Base-by-base conservation (phyloP, 2,329 filamentous ascomycete genomes). In the Arthrocladium fulminans region DNA sequence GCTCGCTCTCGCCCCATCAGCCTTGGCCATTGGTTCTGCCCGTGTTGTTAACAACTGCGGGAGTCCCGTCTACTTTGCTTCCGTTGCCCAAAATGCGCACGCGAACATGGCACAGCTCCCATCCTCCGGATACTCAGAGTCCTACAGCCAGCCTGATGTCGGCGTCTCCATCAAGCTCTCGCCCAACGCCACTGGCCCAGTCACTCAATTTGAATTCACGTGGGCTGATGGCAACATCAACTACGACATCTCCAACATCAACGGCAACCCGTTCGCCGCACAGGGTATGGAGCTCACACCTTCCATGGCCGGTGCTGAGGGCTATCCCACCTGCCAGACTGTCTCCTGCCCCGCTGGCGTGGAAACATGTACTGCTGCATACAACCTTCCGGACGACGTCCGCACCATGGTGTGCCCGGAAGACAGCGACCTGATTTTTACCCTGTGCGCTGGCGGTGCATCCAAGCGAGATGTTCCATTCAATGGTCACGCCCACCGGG, bases 141-240 rank as follows among this genome's bases (percentile, higher is more conserved):
- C 46, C 13, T 60, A 67, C 52, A 61, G 56, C 55, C 59, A 60
- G 40, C 65, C 69, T 46, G 52, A 61, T 17, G 49, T 58, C 20
- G 69, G 69, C 8, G 60, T 72, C 40, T 54, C 68, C 1, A 57
- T 72, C 41, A 71, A 70, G 60, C 63, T 72, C 52, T 65, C 68
- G 37, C 62, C 57, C 17, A 59, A 65, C 23, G 61, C 60, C 24
- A 64, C 60, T 34, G 54, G 54, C 22, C 55, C 65, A 3, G 63
- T 70, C 55, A 64, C 65, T 35, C 65, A 63, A 53, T 70, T 64
- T 52, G 66, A 68, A 32, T 71, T 71, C 56, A 66, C 63, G 25
- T 59, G 70, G 44, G 61, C 65, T 45, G 59, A 61, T 34, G 58
- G 55, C 40, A 56, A 60, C 35, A 57, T 68, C 49, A 68, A 63